Evolutionary conservation across 495 filamentous ascomycete species (phyloP), one percentile per base, ranked within the genome.

Genomic region (Xylaria flabelliformis): DNA sequence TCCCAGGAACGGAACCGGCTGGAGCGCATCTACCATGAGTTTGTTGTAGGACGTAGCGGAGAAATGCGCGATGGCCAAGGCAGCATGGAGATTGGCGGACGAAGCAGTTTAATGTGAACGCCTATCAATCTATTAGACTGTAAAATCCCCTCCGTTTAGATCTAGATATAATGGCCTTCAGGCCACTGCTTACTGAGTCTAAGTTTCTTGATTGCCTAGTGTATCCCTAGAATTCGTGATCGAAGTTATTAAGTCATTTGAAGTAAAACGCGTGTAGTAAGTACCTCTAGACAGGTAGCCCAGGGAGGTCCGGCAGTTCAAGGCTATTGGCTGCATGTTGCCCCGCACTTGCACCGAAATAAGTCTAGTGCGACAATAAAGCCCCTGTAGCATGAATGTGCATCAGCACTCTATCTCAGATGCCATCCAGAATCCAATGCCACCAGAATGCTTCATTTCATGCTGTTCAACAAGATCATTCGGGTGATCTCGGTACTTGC

Each of bases 21-120:
- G 73, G 86, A 87, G 76, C 86, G 84, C 7, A 97, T 99, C 70
- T 99, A 99, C 78, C 84, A 87, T 7, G 97, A 98, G 84, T 99
- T 99, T 84, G 88, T 97, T 5, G 91, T 91, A 8, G 94, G 93
- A 9, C 87, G 96, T 71, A 97, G 94, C 79, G 96, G 96, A 34
- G 96, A 98, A 80, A 94, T 99, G 94, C 92, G 88, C 51, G 94
- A 90, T 80, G 96, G 96, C 12, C 92, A 99, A 80, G 94, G 92
- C 1, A 89, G 89, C 34, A 96, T 88, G 80, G 96, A 99, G 82
- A 88, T 99, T 78, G 96, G 96, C 4, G 97, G 96, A 26, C 84
- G 96, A 77, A 94, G 90, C 70, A 98, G 94, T 83, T 84, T 99
- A 76, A 97, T 98, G 95, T 97, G 2, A 61, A 39, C 29, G 26